phyloP scores from a whole-genome alignment of 768 basidiomycete genomes.

The Lactarius akahatsu region DNA sequence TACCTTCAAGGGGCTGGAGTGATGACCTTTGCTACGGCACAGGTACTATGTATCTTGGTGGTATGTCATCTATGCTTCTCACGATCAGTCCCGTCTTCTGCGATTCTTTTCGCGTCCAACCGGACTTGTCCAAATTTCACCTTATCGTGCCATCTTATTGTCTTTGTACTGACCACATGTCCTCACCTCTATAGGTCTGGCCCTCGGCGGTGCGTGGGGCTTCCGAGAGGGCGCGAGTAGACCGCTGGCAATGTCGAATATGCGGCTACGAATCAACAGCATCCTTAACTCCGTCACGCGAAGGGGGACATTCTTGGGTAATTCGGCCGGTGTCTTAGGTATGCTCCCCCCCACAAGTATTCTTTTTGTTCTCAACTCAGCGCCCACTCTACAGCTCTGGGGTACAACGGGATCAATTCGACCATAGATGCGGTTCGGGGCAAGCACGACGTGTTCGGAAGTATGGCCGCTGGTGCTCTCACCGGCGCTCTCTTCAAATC shows the following conservation, averaged over 20 bases:
- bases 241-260: slow-evolving; percentile 82
- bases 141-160: slow-evolving; percentile 59
- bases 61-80: slow-evolving; percentile 52
- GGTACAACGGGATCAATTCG: slow-evolving; percentile 96
- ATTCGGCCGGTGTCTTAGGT: slow-evolving; percentile 98
- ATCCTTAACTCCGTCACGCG: slow-evolving; percentile 95
- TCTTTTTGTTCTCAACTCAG: slow-evolving; percentile 43
- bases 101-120: slow-evolving; percentile 52
- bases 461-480: slow-evolving; percentile 87
- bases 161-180: slow-evolving; percentile 74
- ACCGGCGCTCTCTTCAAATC: slow-evolving; percentile 93
- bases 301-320: slow-evolving; percentile 96
- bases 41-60: slow-evolving; percentile 96
- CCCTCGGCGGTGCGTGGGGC: slow-evolving; percentile 94
- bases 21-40: slow-evolving; percentile 99
- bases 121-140: slow-evolving; percentile 41
- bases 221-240: slow-evolving; percentile 89
- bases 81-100: slow-evolving; percentile 33
- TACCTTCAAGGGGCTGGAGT: slow-evolving; percentile 96
- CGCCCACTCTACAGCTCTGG: slow-evolving; percentile 63
- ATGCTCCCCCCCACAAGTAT: slow-evolving; percentile 43
- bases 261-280: slow-evolving; percentile 92
- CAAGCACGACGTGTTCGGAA: slow-evolving; percentile 87
- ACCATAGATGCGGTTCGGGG: slow-evolving; percentile 86
- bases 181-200: slow-evolving; percentile 76